Evolutionary conservation across 257 asterid genomes (phyloP), one percentile per base, ranked within the genome.

Genomic region (Buddleja alternifolia): DNA sequence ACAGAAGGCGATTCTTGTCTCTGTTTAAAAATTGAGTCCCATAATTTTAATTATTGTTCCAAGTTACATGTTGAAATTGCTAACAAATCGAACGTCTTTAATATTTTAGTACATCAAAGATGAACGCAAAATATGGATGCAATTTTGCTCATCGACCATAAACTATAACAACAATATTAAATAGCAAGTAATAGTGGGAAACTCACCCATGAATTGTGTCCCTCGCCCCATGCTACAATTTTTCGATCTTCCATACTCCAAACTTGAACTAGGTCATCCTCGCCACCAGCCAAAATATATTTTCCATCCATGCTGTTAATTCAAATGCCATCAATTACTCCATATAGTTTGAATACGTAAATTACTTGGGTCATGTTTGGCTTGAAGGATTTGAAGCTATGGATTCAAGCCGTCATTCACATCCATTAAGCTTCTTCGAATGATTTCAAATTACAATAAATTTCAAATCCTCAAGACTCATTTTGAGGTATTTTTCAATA

Each of bases 221-320:
- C 93, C 80, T 84, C 93, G 4, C 93, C 93, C 93, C 93, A 86
- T 24, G 93, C 93, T 15, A 86, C 88, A 84, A 86, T 79, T 54
- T 84, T 86, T 24, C 90, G 83, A 59, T 86, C 90, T 62, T 86
- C 93, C 93, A 86, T 84, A 60, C 93, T 84, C 93, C 93, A 86
- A 70, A 86, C 93, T 69, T 86, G 93, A 76, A 86, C 93, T 47
- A 84, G 78, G 67, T 86, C 93, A 75, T 86, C 93, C 78, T 86
- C 93, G 54, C 93, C 93, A 71, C 93, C 93, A 17, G 93, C 78
- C 83, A 86, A 73, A 59, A 86, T 77, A 77, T 86, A 86, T 74
- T 86, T 86, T 59, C 95, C 91, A 25, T 85, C 95, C 82, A 71
- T 77, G 72, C 95, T 87, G 89, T 78, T 70, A n/a, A 64, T 75